These are phyloP conservation scores for Aquilaria yunnanensis DNA, from an alignment of 345 rosid species.

Conservation along the genomic window DNA sequence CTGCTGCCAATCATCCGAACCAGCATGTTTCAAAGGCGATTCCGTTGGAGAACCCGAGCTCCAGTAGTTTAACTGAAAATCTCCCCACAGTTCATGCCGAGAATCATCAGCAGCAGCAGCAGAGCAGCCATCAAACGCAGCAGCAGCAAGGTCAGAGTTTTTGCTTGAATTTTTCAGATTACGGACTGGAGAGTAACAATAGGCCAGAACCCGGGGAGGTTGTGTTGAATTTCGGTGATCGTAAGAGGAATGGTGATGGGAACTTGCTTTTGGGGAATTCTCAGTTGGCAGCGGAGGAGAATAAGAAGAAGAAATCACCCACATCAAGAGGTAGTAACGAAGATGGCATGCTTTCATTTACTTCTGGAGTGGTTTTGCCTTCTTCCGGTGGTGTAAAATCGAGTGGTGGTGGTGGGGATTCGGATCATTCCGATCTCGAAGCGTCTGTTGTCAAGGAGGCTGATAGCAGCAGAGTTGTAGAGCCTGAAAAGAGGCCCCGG, in stretches of 20 bases:
- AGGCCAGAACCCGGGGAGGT: conserved; percentile 69
- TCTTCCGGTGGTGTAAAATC: conserved; percentile 53
- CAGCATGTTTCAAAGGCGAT: conserved; percentile 29
- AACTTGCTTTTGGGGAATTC: conserved; percentile 45
- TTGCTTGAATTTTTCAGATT: conserved; percentile 62
- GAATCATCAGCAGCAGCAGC: conserved; percentile 10
- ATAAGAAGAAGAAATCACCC: conserved; percentile 59
- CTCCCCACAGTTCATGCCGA: conserved; percentile 22
- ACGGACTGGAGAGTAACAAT: conserved; percentile 35
- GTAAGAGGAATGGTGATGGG: conserved; percentile 51
- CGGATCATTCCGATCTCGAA: conserved; percentile 92
- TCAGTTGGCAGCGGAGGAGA: conserved; percentile 39
- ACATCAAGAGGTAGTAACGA: conserved; percentile 64
- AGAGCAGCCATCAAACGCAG: conserved; percentile 17
- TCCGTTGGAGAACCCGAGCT: conserved; percentile 38
- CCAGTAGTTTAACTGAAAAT: conserved; percentile 45
- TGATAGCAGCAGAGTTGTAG: conserved; percentile 52
- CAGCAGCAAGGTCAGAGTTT: conserved; percentile 30
- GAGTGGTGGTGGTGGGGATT: conserved; percentile 54
- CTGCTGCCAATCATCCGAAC: conserved; percentile 14
- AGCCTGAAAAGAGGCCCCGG: conserved; percentile 75
- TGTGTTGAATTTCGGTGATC: conserved; percentile 67
- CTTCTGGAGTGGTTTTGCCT: conserved; percentile 57
- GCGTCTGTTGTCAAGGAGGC: conserved; percentile 76
- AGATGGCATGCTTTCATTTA: conserved; percentile 80